Evolutionary conservation across 1,284 basidiomycete genomes (phyloP), one percentile per base, ranked within the genome.

Genomic region (Peniophora sp.): DNA sequence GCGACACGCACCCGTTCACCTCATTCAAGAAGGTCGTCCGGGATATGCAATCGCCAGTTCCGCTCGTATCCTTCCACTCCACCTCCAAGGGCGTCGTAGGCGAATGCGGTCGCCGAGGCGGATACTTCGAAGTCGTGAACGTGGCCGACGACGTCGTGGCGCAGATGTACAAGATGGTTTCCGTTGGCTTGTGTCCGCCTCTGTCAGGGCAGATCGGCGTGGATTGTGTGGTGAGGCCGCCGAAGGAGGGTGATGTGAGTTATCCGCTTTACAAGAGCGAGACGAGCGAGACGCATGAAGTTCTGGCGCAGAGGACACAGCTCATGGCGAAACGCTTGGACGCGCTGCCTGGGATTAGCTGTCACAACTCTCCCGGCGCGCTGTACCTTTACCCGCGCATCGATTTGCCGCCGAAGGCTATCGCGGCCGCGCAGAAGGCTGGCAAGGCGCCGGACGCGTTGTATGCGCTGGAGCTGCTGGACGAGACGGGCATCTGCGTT

Each of bases 21-120:
- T 93, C 89, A 8, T 97, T 97, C 81, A 97, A 97, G 68, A 86
- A 92, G 68, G 76, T 91, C 52, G 78, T 96, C 2, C 71, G 76
- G 44, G 71, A 78, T 53, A 69, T 84, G 53, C 69, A 77, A 58
- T 85, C n/a, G 45, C 75, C 74, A 56, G 71, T 94, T 55, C 83
- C 91, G 47, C 82, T 97, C 63, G 77, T 97, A 47, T 92, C 89
- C 48, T 97, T 96, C 83, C 94, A 97, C 73, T 93, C 89, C 50
- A 94, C 94, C 65, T 94, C 90, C 51, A 97, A 97, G 69, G 94
- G 94, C 52, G 90, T 96, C 55, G 83, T 81, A 41, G 94, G 94
- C 56, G 94, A 97, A 70, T 97, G 94, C 65, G 94, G 94, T 12
- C 78, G 94, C 36, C 79, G 94, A 50, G 94, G 94, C 38, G 94